These are phyloP conservation scores for Diplodia scrobiculata DNA, from an alignment of 2,329 filamentous ascomycete species.

Conservation along the genomic window DNA sequence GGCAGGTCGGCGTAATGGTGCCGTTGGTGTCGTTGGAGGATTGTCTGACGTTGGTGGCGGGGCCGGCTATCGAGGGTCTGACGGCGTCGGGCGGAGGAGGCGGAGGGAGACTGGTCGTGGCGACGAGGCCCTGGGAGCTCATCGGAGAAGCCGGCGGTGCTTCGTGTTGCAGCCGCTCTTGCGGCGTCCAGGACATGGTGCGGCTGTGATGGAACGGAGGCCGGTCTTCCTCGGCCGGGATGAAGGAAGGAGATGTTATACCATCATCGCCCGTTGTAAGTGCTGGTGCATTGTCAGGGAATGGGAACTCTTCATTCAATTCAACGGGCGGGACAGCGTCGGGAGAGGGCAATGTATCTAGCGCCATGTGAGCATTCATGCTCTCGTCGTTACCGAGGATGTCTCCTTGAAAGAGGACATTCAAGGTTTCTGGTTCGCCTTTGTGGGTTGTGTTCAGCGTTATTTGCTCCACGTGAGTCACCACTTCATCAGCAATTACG, in stretches of 20 bases:
- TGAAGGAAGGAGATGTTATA: conserved; percentile 4
- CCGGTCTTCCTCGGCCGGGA: neutral
- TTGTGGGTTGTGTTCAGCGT: conserved; percentile 27
- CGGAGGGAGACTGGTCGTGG: neutral
- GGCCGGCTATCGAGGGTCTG: neutral
- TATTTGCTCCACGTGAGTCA: conserved; percentile 29
- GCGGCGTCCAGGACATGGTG: conserved; percentile 26
- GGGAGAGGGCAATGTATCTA: conserved; percentile 26
- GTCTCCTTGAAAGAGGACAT: conserved; percentile 30
- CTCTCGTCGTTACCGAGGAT: conserved; percentile 33
- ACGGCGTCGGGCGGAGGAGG: too few relatives aligned
- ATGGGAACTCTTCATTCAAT: conserved; percentile 30
- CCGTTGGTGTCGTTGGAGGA: neutral
- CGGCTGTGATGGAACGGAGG: conserved; percentile 15
- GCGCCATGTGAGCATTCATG: conserved; percentile 33
- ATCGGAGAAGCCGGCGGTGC: conserved; percentile 16
- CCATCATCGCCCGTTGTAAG: neutral
- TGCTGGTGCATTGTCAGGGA: conserved; percentile 8
- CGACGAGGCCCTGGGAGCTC: conserved; percentile 4
- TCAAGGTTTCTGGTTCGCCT: conserved; percentile 23
- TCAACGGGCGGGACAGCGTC: conserved; percentile 4
- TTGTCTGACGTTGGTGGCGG: neutral
- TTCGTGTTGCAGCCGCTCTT: conserved; percentile 5
- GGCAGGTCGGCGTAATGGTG: neutral
- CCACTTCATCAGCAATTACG: conserved; percentile 14